Evolutionary conservation across 176 grass and related monocot genomes (phyloP), one percentile per base, ranked within the genome.

Genomic region (Bothriochloa decipiens): DNA sequence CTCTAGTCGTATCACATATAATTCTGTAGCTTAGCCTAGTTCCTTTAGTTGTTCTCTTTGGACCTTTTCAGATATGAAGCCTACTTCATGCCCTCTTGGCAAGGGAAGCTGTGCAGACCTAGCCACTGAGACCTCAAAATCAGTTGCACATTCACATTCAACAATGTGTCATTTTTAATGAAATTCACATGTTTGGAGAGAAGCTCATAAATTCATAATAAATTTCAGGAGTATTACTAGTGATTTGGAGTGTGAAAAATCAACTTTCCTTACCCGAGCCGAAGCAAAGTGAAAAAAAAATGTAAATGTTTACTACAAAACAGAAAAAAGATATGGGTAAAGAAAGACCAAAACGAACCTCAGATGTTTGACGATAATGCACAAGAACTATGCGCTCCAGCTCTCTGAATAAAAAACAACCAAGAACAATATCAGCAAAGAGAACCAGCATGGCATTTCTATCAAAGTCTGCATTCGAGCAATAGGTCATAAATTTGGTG

Each of bases 351-450:
- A 82, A 95, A 91, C 12, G 28, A 67, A 98, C 96, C 96, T 95
- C 93, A 55, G 91, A 91, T 74, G 89, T 96, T 79, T 87, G 86
- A 84, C 93, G 93, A 83, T 99, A 99, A 89, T 99, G 96, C 22
- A 96, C 96, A 86, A 99, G 93, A 87, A 99, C 96, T 82, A 91
- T 94, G 64, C 93, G 93, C 75, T 99, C 96, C 89, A 95, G 87
- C 17, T 87, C 89, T 78, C 96, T 99, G 89, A 82, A 91, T 50
- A 93, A 88, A 69, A 85, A 92, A 90, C 32, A 92, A 72, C 45
- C 81, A 86, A 62, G 46, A 86, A 86, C 23, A 26, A 91, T 69
- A 15, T 94, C 70, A 91, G 66, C 65, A 88, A 53, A 62, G 22
- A 83, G 11, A 45, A 33, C 12, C 53, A 7, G 12, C 10, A 65